These are phyloP conservation scores for Penicillium sp. DNA, from an alignment of 2,329 filamentous ascomycete genomes.

Conservation along the genomic window DNA sequence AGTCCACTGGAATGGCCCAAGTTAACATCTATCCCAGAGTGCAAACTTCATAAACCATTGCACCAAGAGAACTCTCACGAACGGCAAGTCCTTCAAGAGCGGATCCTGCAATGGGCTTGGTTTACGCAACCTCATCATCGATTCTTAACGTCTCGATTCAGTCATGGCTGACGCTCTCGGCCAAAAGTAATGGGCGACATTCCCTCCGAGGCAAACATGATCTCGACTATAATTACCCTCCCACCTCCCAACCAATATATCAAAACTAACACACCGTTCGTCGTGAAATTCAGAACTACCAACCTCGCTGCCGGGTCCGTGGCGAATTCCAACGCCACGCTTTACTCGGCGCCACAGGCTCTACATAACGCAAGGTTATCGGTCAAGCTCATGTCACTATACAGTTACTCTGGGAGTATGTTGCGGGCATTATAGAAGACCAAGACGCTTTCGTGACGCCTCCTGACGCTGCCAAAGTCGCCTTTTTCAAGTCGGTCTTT, in stretches of 20 bases:
- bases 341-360: constrained; percentile 12
- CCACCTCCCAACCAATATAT: neutral
- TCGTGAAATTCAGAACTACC: neutral
- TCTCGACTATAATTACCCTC: constrained; percentile 14
- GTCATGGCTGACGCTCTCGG: neutral
- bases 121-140: neutral
- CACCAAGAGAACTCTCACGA: constrained; percentile 5
- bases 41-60: constrained; percentile 19
- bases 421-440: neutral
- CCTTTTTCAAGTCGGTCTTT: constrained; percentile 11
- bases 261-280: neutral
- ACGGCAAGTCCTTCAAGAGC: neutral
- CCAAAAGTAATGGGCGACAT: constrained; percentile 15
- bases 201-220: constrained; percentile 9
- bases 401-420: neutral
- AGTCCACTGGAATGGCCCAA: neutral
- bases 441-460: neutral
- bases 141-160: neutral
- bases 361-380: constrained; percentile 8
- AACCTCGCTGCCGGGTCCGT: constrained; percentile 10
- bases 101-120: constrained; percentile 13
- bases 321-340: constrained; percentile 12
- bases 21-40: neutral
- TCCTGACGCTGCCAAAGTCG: constrained; percentile 1
- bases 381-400: constrained; percentile 14